A percentile compares a stretch with the other conserved stretches of the same genome.
These are phyloP conservation scores for Letharia lupina DNA, from an alignment of 495 filamentous ascomycete species.

Conservation along the genomic window DNA sequence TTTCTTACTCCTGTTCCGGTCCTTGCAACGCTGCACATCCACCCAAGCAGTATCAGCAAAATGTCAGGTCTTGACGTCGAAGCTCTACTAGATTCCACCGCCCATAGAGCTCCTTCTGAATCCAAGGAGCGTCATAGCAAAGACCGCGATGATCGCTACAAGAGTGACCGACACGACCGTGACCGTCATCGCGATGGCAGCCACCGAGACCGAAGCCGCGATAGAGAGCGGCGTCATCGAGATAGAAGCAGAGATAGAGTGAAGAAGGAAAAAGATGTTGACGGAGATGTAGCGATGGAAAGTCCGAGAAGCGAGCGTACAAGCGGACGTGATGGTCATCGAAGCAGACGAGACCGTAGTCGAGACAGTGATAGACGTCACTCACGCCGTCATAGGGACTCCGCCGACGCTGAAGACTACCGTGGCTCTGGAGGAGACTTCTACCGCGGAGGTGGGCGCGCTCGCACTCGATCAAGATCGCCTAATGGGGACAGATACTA, in stretches of 20 bases:
- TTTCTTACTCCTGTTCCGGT: constrained; percentile 28
- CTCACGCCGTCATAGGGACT: constrained; percentile 69
- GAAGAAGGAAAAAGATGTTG: constrained; percentile 51
- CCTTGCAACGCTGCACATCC: constrained; percentile 17
- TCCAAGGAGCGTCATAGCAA: constrained; percentile 44
- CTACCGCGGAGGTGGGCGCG: constrained; percentile 62
- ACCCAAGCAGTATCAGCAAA: constrained; percentile 26
- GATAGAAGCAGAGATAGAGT: constrained; percentile 57
- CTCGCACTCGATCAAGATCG: constrained; percentile 67
- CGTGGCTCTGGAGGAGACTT: constrained; percentile 62
- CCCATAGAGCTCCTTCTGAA: constrained; percentile 47
- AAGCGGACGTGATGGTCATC: constrained; percentile 71
- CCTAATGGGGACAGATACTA: constrained; percentile 68
- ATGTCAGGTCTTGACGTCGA: constrained; percentile 94
- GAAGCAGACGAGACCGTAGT: constrained; percentile 75
- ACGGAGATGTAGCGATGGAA: constrained; percentile 61
- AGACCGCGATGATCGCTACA: constrained; percentile 45
- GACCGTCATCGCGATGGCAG: constrained; percentile 42
- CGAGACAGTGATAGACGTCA: constrained; percentile 71
- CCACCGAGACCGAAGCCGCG: constrained; percentile 43
- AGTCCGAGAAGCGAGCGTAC: constrained; percentile 70
- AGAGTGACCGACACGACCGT: constrained; percentile 46
- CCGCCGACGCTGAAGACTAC: constrained; percentile 53
- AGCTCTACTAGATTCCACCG: constrained; percentile 86
- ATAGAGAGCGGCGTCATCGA: constrained; percentile 52